phyloP scores from a whole-genome alignment of 139 green algal species.

The Chlamydomonas schloesseri region DNA sequence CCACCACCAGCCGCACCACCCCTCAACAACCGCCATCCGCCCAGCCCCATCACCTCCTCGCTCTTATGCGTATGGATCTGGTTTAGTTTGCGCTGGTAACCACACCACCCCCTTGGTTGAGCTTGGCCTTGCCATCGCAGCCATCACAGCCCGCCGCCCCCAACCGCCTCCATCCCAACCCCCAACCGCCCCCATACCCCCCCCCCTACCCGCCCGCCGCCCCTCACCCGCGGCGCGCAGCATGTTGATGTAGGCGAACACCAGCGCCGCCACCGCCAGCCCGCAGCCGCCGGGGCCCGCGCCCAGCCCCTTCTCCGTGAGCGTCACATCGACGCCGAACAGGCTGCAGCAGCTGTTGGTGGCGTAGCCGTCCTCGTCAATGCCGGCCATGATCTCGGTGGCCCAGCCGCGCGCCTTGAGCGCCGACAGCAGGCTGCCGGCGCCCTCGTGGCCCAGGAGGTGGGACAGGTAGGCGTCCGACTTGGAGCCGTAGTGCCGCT shows the following conservation, averaged over 20 bases:
- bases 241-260: slow-evolving; percentile 92
- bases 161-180: too few relatives aligned
- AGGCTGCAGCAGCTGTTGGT: slow-evolving; percentile 78
- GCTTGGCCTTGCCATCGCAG: too few relatives aligned
- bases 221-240: slow-evolving; percentile 68
- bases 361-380: slow-evolving; percentile 77
- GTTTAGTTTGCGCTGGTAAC: too few relatives aligned
- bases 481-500: slow-evolving; percentile 82
- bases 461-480: slow-evolving; percentile 93
- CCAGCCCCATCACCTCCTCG: too few relatives aligned
- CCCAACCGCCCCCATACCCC: slow-evolving; percentile 44
- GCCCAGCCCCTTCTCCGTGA: slow-evolving; percentile 87
- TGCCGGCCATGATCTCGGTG: slow-evolving; percentile 85
- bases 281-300: slow-evolving; percentile 75
- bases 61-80: too few relatives aligned
- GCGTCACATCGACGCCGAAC: slow-evolving; percentile 79
- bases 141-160: too few relatives aligned
- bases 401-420: slow-evolving; percentile 90
- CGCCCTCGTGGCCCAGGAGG: slow-evolving; percentile 95
- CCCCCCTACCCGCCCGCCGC: not conserved
- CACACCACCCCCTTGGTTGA: too few relatives aligned
- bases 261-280: slow-evolving; percentile 71
- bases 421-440: slow-evolving; percentile 83
- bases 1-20: too few relatives aligned
- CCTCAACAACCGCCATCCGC: too few relatives aligned